A percentile compares a stretch with the other conserved stretches of the same genome.
phyloP scores from a whole-genome alignment of 306 rosid species.

The Lablab purpureus region DNA sequence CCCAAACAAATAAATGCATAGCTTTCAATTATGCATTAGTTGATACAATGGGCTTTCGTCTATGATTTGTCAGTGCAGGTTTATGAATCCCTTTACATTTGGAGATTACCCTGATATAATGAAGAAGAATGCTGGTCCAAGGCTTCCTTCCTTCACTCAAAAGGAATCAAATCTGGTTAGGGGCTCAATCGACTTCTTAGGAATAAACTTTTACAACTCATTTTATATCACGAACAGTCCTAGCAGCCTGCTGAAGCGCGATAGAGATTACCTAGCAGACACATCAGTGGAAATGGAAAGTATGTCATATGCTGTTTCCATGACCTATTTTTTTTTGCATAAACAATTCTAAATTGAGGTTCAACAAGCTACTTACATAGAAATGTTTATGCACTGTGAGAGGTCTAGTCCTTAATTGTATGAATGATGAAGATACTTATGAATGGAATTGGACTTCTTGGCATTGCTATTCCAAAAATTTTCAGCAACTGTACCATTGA shows the following conservation, averaged over 20 bases:
- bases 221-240: constrained; percentile 40
- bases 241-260: background rate
- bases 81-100: constrained; percentile 63
- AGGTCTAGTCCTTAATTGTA: background rate
- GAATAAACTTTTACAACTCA: constrained; percentile 55
- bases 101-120: constrained; percentile 69
- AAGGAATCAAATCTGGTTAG: constrained; percentile 56
- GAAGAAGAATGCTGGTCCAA: constrained; percentile 64
- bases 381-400: background rate
- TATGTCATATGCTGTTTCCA: constrained; percentile 30
- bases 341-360: background rate
- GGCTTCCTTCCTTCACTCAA: constrained; percentile 62
- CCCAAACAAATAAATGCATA: background rate
- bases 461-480: too few relatives aligned
- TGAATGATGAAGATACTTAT: background rate
- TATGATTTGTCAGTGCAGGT: constrained; percentile 50
- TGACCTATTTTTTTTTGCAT: background rate
- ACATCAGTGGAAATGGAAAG: background rate
- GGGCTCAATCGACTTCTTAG: constrained; percentile 68
- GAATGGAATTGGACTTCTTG: background rate
- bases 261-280: constrained; percentile 36
- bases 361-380: background rate
- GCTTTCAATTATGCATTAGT: constrained; percentile 4
- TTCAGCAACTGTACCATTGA: background rate
- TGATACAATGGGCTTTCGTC: background rate